phyloP scores from a whole-genome alignment of 2,329 filamentous ascomycete genomes.

The Didymella keratinophila region DNA sequence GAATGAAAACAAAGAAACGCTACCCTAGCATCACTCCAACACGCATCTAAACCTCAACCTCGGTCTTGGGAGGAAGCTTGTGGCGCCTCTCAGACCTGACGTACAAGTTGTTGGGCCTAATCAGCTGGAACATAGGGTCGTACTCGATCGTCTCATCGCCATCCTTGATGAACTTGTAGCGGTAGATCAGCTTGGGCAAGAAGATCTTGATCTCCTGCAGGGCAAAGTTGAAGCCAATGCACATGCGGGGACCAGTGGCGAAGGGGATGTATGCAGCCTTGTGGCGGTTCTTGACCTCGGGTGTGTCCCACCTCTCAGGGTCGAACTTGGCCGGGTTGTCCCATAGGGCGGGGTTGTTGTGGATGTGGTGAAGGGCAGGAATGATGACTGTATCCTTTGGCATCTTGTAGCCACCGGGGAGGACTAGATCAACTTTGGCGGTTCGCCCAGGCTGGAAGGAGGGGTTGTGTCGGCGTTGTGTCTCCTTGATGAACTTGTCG shows the following conservation, averaged over 20 bases:
- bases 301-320: slow-evolving; percentile 53
- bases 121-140: slow-evolving; percentile 67
- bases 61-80: slow-evolving; percentile 55
- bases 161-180: slow-evolving; percentile 65
- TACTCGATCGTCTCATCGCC: slow-evolving; percentile 63
- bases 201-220: slow-evolving; percentile 68
- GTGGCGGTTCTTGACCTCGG: slow-evolving; percentile 30
- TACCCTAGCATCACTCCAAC: too few relatives aligned
- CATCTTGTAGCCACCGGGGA: slow-evolving; percentile 67
- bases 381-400: slow-evolving; percentile 63
- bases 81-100: slow-evolving; percentile 59
- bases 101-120: slow-evolving; percentile 64
- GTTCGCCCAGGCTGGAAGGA: slow-evolving; percentile 64
- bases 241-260: slow-evolving; percentile 64
- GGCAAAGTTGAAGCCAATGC: slow-evolving; percentile 72
- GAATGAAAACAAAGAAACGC: neutral
- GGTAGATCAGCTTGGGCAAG: slow-evolving; percentile 64
- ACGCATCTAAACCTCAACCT: slow-evolving; percentile 2
- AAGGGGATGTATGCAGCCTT: slow-evolving; percentile 66
- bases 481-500: slow-evolving; percentile 36
- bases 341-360: slow-evolving; percentile 64
- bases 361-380: slow-evolving; percentile 56
- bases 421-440: slow-evolving; percentile 62
- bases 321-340: slow-evolving; percentile 66
- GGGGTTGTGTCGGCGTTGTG: slow-evolving; percentile 32